phyloP scores from a whole-genome alignment of 78 protist genomes.

The Guillardia theta region DNA sequence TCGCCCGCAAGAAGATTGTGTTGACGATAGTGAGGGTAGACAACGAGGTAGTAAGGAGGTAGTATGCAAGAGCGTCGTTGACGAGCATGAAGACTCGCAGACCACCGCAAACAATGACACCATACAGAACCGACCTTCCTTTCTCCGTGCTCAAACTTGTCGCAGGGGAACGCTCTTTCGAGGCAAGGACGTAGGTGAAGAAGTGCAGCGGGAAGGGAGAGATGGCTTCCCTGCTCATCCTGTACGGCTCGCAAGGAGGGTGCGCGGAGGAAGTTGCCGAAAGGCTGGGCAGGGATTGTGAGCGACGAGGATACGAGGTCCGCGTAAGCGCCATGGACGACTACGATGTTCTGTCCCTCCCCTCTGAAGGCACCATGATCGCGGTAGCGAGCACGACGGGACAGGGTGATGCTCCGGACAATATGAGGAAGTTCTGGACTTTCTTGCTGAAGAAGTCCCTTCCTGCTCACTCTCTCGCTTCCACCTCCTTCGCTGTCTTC shows the following conservation, averaged over 20 bases:
- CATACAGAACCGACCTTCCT: too few species aligned
- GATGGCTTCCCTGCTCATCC: too few species aligned
- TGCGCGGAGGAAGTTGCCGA: slow-evolving; percentile 68
- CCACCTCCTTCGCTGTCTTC: slow-evolving; percentile 43
- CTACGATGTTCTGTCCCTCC: neutral
- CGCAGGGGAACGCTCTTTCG: too few species aligned
- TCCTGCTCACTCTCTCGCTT: slow-evolving; percentile 17
- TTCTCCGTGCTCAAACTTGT: too few species aligned
- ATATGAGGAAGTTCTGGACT: slow-evolving; percentile 49
- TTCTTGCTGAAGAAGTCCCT: slow-evolving; percentile 41
- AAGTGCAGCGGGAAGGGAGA: too few species aligned
- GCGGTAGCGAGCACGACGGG: slow-evolving; percentile 56
- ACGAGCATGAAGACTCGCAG: too few species aligned
- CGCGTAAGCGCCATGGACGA: neutral
- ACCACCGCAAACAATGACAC: too few species aligned
- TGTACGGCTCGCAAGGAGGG: slow-evolving; percentile 68
- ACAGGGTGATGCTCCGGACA: slow-evolving; percentile 59
- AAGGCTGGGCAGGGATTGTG: slow-evolving; percentile 45
- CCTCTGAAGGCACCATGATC: neutral
- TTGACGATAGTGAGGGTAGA: too few species aligned
- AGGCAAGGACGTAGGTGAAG: too few species aligned
- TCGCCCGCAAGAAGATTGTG: too few species aligned
- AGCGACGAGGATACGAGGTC: neutral
- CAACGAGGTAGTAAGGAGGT: too few species aligned
- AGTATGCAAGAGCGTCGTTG: too few species aligned